A percentile compares a stretch with the other conserved stretches of the same genome.
Conservation (phyloP, 2,329 filamentous ascomycete genomes). For the Hypomyces perniciosus region DNA sequence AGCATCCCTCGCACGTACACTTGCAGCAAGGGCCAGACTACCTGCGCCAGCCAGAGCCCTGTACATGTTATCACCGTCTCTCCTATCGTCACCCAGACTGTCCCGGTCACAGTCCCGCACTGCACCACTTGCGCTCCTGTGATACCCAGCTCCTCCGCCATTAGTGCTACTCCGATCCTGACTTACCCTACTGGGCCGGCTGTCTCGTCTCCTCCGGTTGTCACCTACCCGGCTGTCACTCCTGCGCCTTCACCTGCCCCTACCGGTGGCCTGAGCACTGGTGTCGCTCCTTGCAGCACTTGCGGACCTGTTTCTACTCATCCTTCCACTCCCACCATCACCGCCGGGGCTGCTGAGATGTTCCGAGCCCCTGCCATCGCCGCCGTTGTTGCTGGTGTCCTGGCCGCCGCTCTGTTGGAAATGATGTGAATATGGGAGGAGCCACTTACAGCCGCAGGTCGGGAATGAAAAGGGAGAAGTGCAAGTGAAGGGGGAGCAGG, state of each 20-base stretch:
- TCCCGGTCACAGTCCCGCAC: slow-evolving; percentile 17
- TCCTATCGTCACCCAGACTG: slow-evolving; percentile 16
- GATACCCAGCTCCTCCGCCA: slow-evolving; percentile 15
- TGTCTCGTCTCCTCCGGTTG: slow-evolving; percentile 6
- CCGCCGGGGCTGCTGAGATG: slow-evolving; percentile 15
- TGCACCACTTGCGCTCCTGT: slow-evolving; percentile 20
- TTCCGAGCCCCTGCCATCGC: slow-evolving; percentile 14
- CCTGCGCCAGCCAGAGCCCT: slow-evolving; percentile 24
- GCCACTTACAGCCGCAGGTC: neutral
- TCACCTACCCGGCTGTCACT: neutral
- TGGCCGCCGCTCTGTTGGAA: slow-evolving; percentile 18
- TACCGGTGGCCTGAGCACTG: slow-evolving; percentile 12
- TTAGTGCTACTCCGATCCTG: slow-evolving; percentile 14
- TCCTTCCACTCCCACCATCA: slow-evolving; percentile 12
- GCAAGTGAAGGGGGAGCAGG: neutral
- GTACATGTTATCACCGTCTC: slow-evolving; percentile 20
- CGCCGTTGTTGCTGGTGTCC: slow-evolving; percentile 16
- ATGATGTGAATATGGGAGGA: slow-evolving; percentile 9
- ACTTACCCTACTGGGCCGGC: slow-evolving; percentile 6
- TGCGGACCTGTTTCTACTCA: slow-evolving; percentile 7
- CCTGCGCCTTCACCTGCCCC: slow-evolving; percentile 3
- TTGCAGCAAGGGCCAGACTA: slow-evolving; percentile 21
- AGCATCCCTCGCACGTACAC: slow-evolving; percentile 25
- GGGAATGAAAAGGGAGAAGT: neutral
- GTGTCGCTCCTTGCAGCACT: slow-evolving; percentile 11